These are phyloP conservation scores for Capronia epimyces DNA, from an alignment of 2,329 filamentous ascomycete genomes.

Conservation along the genomic window DNA sequence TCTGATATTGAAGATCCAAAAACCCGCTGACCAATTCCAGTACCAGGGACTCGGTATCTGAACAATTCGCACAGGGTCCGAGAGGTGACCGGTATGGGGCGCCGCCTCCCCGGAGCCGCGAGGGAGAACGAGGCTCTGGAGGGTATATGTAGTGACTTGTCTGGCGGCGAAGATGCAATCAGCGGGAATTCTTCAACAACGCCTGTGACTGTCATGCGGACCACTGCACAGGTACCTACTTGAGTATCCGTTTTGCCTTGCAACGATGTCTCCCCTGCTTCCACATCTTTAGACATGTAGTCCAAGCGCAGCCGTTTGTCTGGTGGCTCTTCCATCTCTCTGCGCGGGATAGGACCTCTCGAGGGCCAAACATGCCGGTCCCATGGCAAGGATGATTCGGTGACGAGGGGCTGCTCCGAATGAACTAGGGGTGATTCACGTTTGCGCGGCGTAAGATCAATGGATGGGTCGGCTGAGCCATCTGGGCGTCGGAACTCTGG, in stretches of 20 bases:
- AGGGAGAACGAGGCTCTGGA: constrained; percentile 7
- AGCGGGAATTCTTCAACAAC: constrained; percentile 4
- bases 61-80: constrained; percentile 22
- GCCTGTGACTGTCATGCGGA: not conserved
- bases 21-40: constrained; percentile 22
- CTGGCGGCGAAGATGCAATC: constrained; percentile 9
- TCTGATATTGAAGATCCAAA: constrained; percentile 22
- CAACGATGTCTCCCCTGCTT: constrained; percentile 4
- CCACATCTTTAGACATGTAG: constrained; percentile 9
- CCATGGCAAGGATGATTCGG: constrained; percentile 9
- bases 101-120: constrained; percentile 5
- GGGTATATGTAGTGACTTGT: constrained; percentile 11
- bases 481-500: constrained; percentile 14
- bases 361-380: constrained; percentile 9
- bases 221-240: constrained; percentile 12
- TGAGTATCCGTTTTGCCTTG: constrained; percentile 8
- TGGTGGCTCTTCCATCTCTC: constrained; percentile 9
- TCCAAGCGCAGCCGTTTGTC: constrained; percentile 20
- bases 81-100: constrained; percentile 3
- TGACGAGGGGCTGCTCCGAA: constrained; percentile 2
- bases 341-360: constrained; percentile 4
- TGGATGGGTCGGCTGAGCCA: constrained; percentile 4
- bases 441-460: constrained; percentile 14
- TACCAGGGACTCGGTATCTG: constrained; percentile 19
- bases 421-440: constrained; percentile 17